Evolutionary conservation across 1,139 yeast genomes (phyloP), one percentile per base, ranked within the genome.

Genomic region (Candida pseudoviswanathii): DNA sequence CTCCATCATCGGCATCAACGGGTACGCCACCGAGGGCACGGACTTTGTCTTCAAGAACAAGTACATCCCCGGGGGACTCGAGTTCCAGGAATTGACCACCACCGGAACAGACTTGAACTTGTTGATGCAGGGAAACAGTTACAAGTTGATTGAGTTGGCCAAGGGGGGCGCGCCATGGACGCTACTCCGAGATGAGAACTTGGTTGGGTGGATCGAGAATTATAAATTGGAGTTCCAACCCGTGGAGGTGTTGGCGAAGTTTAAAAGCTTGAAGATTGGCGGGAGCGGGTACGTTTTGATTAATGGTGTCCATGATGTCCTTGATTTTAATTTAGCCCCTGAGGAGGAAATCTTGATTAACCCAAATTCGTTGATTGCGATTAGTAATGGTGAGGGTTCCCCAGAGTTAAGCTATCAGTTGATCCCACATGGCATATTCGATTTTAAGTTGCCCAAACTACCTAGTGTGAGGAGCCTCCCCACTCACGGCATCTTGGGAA

Each of bases 181-280:
- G 2, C 58, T 77, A n/a, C 47, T 63, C 6, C 66, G 66, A 22
- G 63, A 64, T 43, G 62, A 66, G 5, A 60, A 62, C 47, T 51
- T 79, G 22, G 62, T 76, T 11, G 81, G 81, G 2, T 79, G 82
- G 82, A 64, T 66, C 43, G 65, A 70, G 48, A 51, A 43, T 4
- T 43, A 27, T 16, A 43, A 43, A 36, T 36, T 75, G 11, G 55
- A 62, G 24, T 46, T 77, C 21, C 46, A 46, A n/a, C 56, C 63
- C 4, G 41, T 43, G 7, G 44, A 51, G 9, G 46, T 58, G 4
- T 51, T 68, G n/a, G 54, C 56, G 5, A 61, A 57, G 26, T 58
- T 52, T 48, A 55, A 55, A 3, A 62, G 72, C 41, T 50, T 64
- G 6, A 43, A 55, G 34, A 59, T 69, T 3, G 31, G 43, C 8